Conservation (phyloP, 805 yeast species). For the Komagataella pastoris region DNA sequence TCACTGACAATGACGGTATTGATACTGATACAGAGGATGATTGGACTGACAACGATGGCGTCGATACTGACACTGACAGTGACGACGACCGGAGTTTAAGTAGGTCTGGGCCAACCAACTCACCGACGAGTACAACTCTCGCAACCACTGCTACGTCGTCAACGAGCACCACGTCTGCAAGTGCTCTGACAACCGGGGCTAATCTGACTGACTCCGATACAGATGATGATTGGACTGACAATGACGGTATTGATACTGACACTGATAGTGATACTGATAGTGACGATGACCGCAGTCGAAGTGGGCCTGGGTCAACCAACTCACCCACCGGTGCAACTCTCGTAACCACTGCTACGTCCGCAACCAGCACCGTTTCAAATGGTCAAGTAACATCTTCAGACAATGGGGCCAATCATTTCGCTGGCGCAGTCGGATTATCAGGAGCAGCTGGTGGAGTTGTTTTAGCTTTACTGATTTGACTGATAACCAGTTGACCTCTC, state of each 20-base stretch:
- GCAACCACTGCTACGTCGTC: not conserved
- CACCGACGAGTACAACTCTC: not conserved
- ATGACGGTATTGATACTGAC: not conserved
- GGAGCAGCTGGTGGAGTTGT: not conserved
- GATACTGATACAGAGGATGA: not conserved
- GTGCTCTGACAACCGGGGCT: not conserved
- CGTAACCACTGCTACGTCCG: not conserved
- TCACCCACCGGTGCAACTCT: not conserved
- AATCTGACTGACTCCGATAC: too few species aligned
- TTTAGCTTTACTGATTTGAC: not conserved
- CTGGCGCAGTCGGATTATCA: not conserved
- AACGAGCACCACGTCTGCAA: not conserved
- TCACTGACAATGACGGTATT: not conserved
- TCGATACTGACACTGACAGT: not conserved
- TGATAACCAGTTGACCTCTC: not conserved
- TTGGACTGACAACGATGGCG: too few species aligned
- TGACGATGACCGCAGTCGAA: not conserved
- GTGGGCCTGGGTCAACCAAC: not conserved
- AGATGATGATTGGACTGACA: not conserved
- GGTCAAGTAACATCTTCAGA: not conserved
- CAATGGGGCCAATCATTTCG: not conserved
- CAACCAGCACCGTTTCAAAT: not conserved
- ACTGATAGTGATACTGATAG: not conserved
- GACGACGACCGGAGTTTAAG: not conserved
- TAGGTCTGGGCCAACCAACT: not conserved